These are phyloP conservation scores for Sphagnum fallax DNA, from an alignment of 228 moss, liverwort and hornwort species.

Conservation along the genomic window DNA sequence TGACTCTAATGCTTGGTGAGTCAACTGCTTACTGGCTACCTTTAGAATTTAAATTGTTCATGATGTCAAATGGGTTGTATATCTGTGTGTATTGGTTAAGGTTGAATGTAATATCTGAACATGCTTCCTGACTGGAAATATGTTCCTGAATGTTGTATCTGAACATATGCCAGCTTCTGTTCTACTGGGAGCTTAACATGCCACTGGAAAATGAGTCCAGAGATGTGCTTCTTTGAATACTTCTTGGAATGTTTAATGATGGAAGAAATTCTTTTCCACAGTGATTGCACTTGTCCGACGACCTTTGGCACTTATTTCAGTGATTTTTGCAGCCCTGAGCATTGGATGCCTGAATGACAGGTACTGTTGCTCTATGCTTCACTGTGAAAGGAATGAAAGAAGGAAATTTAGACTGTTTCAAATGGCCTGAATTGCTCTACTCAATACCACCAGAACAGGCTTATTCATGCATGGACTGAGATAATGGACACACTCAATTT, in stretches of 20 bases:
- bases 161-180: no score
- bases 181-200: no score
- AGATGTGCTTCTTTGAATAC: no score
- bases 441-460: neutral
- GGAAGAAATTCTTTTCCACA: slow-evolving; percentile 10
- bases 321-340: slow-evolving; percentile 45
- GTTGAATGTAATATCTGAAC: no score
- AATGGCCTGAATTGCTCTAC: neutral
- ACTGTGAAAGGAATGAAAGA: neutral
- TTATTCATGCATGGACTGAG: neutral
- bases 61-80: no score
- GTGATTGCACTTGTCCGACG: slow-evolving; percentile 61
- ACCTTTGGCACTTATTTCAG: slow-evolving; percentile 58
- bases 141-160: no score
- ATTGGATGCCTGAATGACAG: slow-evolving; percentile 69
- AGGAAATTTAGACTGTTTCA: neutral
- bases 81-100: no score
- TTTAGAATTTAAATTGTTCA: no score
- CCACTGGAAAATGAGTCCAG: no score
- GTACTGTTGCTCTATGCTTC: slow-evolving; percentile 9
- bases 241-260: no score
- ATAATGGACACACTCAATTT: no score
- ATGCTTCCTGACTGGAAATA: no score
- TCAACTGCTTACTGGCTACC: neutral
- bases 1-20: slow-evolving; percentile 64